Evolutionary conservation across 2,329 filamentous ascomycete genomes (phyloP).

Genomic region (Dothideomycetes sp.): DNA sequence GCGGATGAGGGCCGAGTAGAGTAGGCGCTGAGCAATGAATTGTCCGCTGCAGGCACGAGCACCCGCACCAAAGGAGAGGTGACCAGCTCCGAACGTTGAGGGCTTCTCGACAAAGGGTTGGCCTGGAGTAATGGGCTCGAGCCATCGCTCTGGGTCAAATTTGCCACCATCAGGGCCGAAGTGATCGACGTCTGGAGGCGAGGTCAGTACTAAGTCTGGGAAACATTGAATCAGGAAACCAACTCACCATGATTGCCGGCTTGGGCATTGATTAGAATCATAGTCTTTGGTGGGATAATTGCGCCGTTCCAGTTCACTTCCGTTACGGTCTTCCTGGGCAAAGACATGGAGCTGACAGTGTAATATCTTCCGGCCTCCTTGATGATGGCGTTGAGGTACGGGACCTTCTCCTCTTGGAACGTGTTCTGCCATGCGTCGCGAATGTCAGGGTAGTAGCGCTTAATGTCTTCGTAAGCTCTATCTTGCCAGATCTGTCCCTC

Average conservation of each 20-base stretch:
- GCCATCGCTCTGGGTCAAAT: constrained; percentile 42
- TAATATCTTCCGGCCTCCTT: constrained; percentile 44
- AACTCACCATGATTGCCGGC: constrained; percentile 41
- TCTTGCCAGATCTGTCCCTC: constrained; percentile 42
- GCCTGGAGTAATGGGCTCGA: constrained; percentile 22
- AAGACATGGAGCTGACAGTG: constrained; percentile 42
- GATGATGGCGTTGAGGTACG: constrained; percentile 38
- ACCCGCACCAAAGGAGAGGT: constrained; percentile 43
- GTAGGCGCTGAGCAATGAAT: constrained; percentile 38
- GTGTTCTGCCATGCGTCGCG: constrained; percentile 36
- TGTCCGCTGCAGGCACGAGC: constrained; percentile 42
- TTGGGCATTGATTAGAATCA: constrained; percentile 45
- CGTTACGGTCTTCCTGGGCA: constrained; percentile 40
- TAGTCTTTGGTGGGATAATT: constrained; percentile 40
- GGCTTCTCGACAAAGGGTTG: constrained; percentile 4
- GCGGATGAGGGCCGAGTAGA: constrained; percentile 40
- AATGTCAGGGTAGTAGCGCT: constrained; percentile 34
- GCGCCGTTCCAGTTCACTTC: constrained; percentile 42
- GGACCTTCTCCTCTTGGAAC: constrained; percentile 36
- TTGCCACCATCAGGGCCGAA: constrained; percentile 34
- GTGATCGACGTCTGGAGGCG: constrained; percentile 38
- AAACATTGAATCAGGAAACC: too few relatives aligned
- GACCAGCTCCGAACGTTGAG: constrained; percentile 21
- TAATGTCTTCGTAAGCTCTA: constrained; percentile 42
- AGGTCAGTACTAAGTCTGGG: too few relatives aligned